Conservation (phyloP, 225 moss, liverwort and hornwort species). For the Neckera pumila region DNA sequence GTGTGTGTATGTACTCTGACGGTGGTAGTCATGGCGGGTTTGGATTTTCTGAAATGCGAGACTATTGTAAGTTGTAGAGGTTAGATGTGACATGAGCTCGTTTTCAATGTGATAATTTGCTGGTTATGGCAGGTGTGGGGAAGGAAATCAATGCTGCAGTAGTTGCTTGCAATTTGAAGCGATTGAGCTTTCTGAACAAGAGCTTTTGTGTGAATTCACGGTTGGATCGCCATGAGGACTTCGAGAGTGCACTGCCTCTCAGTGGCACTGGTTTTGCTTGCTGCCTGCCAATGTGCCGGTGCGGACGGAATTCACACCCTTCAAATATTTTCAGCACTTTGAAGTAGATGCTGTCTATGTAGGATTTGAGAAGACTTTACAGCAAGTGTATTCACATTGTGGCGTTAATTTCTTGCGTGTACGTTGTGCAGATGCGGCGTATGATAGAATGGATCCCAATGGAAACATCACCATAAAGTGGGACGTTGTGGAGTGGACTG, state of each 20-base stretch:
- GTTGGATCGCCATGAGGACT: conserved; percentile 9
- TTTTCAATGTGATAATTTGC: neutral
- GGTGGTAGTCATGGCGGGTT: neutral
- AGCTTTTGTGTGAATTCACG: neutral
- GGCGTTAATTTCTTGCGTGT: too few species aligned
- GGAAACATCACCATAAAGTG: conserved; percentile 51
- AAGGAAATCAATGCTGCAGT: neutral
- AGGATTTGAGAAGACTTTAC: neutral
- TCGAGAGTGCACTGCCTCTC: neutral
- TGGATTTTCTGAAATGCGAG: neutral
- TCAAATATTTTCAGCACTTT: neutral
- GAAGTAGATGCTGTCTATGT: neutral
- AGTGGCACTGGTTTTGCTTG: neutral
- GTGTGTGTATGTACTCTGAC: neutral
- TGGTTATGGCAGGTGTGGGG: conserved; percentile 8
- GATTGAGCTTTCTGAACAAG: neutral
- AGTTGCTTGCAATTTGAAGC: neutral
- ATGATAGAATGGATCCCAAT: conserved; percentile 28
- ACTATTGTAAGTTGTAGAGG: neutral
- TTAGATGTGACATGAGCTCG: neutral
- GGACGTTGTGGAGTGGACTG: conserved; percentile 50
- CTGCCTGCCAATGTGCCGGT: conserved; percentile 15
- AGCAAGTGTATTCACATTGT: neutral
- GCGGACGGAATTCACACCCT: neutral
- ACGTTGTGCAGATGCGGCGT: conserved; percentile 29